These are phyloP conservation scores for Boletus huronensis DNA, from an alignment of 768 basidiomycete species.

Conservation along the genomic window DNA sequence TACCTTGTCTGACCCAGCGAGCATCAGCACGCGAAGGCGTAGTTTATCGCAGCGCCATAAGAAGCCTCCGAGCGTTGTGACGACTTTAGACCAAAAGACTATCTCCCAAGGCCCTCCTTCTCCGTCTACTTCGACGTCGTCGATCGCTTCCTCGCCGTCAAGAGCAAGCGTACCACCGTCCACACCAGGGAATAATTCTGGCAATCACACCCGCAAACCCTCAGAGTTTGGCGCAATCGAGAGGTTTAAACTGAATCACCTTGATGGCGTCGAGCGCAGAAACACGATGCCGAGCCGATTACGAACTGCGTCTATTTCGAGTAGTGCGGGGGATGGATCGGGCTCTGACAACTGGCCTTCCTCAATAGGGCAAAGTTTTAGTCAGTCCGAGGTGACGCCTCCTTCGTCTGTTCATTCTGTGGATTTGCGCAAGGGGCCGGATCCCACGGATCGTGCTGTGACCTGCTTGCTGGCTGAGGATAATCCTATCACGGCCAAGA, in stretches of 20 bases:
- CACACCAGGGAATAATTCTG: constrained; percentile 59
- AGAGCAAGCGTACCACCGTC: constrained; percentile 68
- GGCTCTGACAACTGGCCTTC: constrained; percentile 72
- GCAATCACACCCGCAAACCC: constrained; percentile 72
- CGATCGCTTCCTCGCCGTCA: constrained; percentile 86
- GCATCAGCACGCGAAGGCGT: constrained; percentile 61
- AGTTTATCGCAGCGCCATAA: constrained; percentile 82
- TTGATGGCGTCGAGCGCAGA: constrained; percentile 75
- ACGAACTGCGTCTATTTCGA: constrained; percentile 83
- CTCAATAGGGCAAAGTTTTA: constrained; percentile 48
- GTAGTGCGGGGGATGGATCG: constrained; percentile 75
- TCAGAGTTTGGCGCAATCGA: constrained; percentile 88
- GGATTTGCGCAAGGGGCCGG: constrained; percentile 71
- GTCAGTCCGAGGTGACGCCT: constrained; percentile 61
- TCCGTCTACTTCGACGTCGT: constrained; percentile 87
- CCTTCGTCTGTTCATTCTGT: constrained; percentile 85
- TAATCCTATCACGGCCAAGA: constrained; percentile 97
- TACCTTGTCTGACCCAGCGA: constrained; percentile 61
- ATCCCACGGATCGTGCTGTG: constrained; percentile 82
- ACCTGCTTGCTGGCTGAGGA: constrained; percentile 95
- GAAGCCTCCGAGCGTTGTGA: constrained; percentile 76
- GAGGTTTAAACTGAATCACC: constrained; percentile 78
- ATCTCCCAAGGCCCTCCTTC: constrained; percentile 80
- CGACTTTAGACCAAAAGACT: constrained; percentile 59
- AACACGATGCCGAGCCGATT: constrained; percentile 85